Evolutionary conservation across 345 rosid genomes (phyloP), one percentile per base, ranked within the genome.

Genomic region (Brassica rapa): DNA sequence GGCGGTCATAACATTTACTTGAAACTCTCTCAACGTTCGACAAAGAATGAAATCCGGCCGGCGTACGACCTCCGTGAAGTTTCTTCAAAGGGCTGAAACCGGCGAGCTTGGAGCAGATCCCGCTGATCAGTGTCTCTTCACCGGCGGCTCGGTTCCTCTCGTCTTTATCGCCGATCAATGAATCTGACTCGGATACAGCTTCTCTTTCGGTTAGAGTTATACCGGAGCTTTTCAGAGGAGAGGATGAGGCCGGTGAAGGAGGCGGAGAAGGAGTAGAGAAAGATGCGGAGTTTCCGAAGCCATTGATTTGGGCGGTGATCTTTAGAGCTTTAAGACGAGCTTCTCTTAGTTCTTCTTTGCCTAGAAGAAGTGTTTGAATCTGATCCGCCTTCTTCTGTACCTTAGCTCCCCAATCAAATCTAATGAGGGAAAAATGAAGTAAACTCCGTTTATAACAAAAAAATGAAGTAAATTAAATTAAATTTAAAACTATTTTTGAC

Each of bases 351-450:
- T 62, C 61, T 19, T 73, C 69, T 46, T 62, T 73, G 0, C 76
- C 43, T 27, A 61, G 55, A 29, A 62, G 69, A 73, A 62, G 69
- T 0, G 68, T 73, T 73, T 62, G 69, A 0, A 73, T 62, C 7
- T 73, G 59, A 43, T 30, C 49, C 1, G 77, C 69, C 39, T 62
- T 73, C 19, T 62, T 62, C 14, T 62, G 77, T 2, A 73, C 69
- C 32, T 62, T 23, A 62, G 61, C 69, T 73, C 69, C 76, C 69
- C 76, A 62, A 46, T 73, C 69, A 62, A 73, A 57, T 9, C 62
- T 57, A 23, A 23, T 0, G 3, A 53, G 9, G 24, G 2, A 53
- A 16, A 53, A 6, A 53, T 49, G 7, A 49, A 14, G 56, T 49
- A 49, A 5, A 49, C 5, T 49, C 6, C 14, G 29, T 25, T 25